Percentiles rank a stretch among this genome's conserved stretches.
Conservation (phyloP, 306 rosid species). For the Hippophae rhamnoides region DNA sequence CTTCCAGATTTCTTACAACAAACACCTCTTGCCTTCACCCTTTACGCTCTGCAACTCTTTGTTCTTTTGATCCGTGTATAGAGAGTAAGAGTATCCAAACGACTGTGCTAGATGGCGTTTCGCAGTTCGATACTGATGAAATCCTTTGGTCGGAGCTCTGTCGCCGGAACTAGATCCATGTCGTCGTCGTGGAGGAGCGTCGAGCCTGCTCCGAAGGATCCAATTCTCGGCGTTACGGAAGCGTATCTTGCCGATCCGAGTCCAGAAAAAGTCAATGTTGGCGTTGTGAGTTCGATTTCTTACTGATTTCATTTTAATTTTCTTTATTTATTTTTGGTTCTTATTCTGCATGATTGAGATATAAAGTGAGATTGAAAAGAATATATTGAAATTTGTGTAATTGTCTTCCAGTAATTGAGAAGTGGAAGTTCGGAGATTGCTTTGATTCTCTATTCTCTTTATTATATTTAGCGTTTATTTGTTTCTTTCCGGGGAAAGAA, state of each 20-base stretch:
- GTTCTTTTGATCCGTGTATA: slow-evolving; percentile 2
- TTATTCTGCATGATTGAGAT: slow-evolving; percentile 1
- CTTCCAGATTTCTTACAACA: too few species aligned
- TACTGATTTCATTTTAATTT: background rate
- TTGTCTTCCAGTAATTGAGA: background rate
- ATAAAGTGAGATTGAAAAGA: background rate
- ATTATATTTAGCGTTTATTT: too few species aligned
- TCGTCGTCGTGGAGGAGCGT: slow-evolving; percentile 75
- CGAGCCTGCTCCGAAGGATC: slow-evolving; percentile 87
- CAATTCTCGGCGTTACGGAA: slow-evolving; percentile 97
- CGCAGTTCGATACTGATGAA: slow-evolving; percentile 19
- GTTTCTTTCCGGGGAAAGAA: too few species aligned
- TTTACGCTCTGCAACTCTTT: background rate
- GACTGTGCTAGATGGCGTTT: slow-evolving; percentile 39
- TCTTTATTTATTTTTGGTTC: background rate
- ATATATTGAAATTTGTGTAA: background rate
- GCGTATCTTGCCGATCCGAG: slow-evolving; percentile 88
- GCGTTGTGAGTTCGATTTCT: slow-evolving; percentile 60
- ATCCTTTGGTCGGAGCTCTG: slow-evolving; percentile 28
- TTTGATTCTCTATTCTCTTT: too few species aligned
- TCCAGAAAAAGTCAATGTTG: slow-evolving; percentile 82
- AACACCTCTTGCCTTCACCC: background rate
- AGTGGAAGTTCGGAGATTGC: too few species aligned
- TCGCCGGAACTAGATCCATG: slow-evolving; percentile 45
- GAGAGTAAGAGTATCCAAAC: background rate